Base-by-base conservation (phyloP, 2,329 filamentous ascomycete genomes). In the Beauveria pseudobassiana region DNA sequence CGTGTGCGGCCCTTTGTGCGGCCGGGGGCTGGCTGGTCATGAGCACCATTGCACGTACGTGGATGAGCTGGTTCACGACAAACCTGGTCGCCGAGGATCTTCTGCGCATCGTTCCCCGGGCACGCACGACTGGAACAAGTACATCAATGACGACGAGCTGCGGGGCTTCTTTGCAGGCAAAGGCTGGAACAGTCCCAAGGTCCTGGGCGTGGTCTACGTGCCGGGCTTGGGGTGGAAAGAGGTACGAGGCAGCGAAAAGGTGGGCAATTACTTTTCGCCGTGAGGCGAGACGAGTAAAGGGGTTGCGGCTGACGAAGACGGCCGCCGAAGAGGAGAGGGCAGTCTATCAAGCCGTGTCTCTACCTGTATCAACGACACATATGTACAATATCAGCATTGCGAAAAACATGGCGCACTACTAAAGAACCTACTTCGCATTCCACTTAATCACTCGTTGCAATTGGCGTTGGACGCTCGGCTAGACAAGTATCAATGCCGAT, bases 191-290 rank as follows among this genome's bases (percentile, higher is more conserved):
- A 79, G 70, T 67, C 81, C 80, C 45, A 77, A 78, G 69, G 82
- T 88, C 64, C 87, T 90, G 81, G 95, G 95, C 0, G 91, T 96
- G 9, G 81, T 96, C 53, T 99, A 96, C 78, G 82, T 98, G 60
- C 95, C 95, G 0, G 92, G 91, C 0, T 62, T 96, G 50, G 95
- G 95, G 3, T 98, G 95, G 95, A 92, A 83, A 76, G 85, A 91
- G 73, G 87, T 97, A 5, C 74, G 76, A 26, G 90, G 91, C 3
- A 89, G 91, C 69, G 93, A 98, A 77, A 86, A 85, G 70, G 85
- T 91, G 70, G 93, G 93, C 10, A 99, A 99, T 74, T 99, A 98
- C 77, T 98, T 99, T 96, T 97, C 73, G 95, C 85, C 9, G 87
- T 96, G 49, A 84, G 87, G 75, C 76, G 75, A 67, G 70, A 67